Percentiles rank a stretch among this genome's conserved stretches.
These are phyloP conservation scores for Paxillus rubicundulus DNA, from an alignment of 768 basidiomycete genomes.

Conservation along the genomic window DNA sequence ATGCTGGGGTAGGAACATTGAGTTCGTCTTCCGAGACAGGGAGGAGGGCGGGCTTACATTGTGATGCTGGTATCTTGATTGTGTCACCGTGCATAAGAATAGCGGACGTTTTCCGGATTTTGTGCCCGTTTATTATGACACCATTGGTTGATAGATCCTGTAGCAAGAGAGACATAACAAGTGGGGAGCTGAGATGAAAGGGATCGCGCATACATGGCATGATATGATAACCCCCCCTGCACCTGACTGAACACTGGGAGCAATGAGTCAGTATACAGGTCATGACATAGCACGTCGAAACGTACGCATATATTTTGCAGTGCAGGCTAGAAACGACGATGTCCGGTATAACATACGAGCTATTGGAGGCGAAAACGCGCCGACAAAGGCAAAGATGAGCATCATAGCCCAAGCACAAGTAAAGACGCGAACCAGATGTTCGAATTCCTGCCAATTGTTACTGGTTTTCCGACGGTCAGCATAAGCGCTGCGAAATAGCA, in stretches of 20 bases:
- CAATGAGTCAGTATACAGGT: background rate
- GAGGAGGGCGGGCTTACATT: slow-evolving; percentile 39
- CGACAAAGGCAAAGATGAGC: background rate
- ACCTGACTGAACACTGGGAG: slow-evolving; percentile 60
- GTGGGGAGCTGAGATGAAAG: slow-evolving; percentile 4
- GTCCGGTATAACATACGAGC: slow-evolving; percentile 64
- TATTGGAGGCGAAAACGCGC: slow-evolving; percentile 9
- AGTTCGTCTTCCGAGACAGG: background rate
- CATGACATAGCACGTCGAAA: slow-evolving; percentile 3
- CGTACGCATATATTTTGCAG: slow-evolving; percentile 79
- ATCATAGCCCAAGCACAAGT: background rate
- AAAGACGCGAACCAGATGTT: slow-evolving; percentile 48
- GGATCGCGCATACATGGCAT: slow-evolving; percentile 53
- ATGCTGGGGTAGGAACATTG: slow-evolving; percentile 40
- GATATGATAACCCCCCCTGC: slow-evolving; percentile 74
- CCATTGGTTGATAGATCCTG: slow-evolving; percentile 82
- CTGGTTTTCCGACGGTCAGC: slow-evolving; percentile 59
- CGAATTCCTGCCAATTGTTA: slow-evolving; percentile 71
- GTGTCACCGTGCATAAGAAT: slow-evolving; percentile 78
- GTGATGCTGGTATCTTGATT: slow-evolving; percentile 64
- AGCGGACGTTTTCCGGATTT: slow-evolving; percentile 61
- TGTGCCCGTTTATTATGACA: slow-evolving; percentile 64
- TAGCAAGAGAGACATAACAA: background rate
- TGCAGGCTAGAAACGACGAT: slow-evolving; percentile 65
- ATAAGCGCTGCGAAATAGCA: slow-evolving; percentile 46